Percentiles rank a stretch among this genome's conserved stretches.
These are phyloP conservation scores for Lophium mytilinum DNA, from an alignment of 495 filamentous ascomycete genomes.

Conservation along the genomic window DNA sequence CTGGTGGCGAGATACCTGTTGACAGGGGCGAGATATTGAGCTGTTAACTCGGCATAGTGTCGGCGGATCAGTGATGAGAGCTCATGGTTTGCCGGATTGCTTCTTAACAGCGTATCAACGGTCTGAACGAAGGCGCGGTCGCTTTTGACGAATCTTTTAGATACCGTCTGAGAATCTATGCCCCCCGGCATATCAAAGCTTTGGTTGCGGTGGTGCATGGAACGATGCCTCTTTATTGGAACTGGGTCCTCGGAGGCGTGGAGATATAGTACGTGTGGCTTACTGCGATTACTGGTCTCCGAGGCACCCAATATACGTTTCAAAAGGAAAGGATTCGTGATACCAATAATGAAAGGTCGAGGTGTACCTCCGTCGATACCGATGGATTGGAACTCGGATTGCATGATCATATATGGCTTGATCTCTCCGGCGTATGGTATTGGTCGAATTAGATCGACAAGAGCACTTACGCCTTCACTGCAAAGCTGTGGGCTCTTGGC, in stretches of 20 bases:
- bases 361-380: conserved; percentile 24
- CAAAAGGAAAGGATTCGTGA: conserved; percentile 31
- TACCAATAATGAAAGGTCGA: conserved; percentile 27
- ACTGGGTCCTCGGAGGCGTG: conserved; percentile 16
- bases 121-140: conserved; percentile 17
- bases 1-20: conserved; percentile 30
- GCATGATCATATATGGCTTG: conserved; percentile 33
- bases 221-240: conserved; percentile 23
- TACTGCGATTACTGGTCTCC: conserved; percentile 9
- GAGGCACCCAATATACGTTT: conserved; percentile 19
- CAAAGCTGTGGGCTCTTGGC: conserved; percentile 29
- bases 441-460: conserved; percentile 30
- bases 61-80: conserved; percentile 27
- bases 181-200: conserved; percentile 17
- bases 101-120: conserved; percentile 22
- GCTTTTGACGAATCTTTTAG: conserved; percentile 21
- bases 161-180: conserved; percentile 15
- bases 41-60: conserved; percentile 29
- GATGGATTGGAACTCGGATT: conserved; percentile 28
- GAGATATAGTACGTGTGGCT: conserved; percentile 26
- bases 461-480: conserved; percentile 26
- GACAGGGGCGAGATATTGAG: conserved; percentile 31
- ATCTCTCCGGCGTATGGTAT: conserved; percentile 29
- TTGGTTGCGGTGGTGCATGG: conserved; percentile 3
- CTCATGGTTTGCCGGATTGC: conserved; percentile 8